Evolutionary conservation across 2,329 filamentous ascomycete genomes (phyloP), one percentile per base, ranked within the genome.

Genomic region (Tolypocladium tundrense): DNA sequence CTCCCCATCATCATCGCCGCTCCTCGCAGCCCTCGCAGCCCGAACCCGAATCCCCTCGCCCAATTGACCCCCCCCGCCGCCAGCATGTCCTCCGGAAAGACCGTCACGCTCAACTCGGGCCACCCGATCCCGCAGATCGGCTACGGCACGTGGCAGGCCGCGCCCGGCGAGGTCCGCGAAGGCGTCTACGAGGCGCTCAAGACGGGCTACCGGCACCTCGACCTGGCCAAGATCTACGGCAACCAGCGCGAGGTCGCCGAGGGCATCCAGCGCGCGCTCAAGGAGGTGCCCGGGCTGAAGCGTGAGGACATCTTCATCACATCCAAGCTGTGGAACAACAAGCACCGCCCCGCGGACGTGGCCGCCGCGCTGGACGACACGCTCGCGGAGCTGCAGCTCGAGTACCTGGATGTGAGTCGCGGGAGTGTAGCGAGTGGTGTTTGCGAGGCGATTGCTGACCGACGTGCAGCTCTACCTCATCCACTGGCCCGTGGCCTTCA

Each of bases 91-190:
- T 73, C 75, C 67, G 79, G 75, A 59, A 73, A 69, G 64, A 75
- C 82, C 71, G 80, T 84, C 64, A 82, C 80, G 61, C 79, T 85
- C 66, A 85, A 80, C 75, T 79, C 81, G 57, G 86, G 87, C 63
- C 80, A 82, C 67, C 83, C 84, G 73, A 88, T 88, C 58, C 82
- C 85, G 3, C 77, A 77, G 54, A 72, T 86, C 60, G 80, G 81
- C 61, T 78, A 70, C 60, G 85, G 85, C 66, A 88, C 85, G 65
- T 88, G 85, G 85, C 86, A 88, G 69, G 83, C 85, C 39, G 75
- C 79, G 64, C 84, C 84, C 55, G 82, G 82, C 62, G 81, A 88
- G 72, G 85, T 87, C 60, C 79, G 81, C 59, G 75, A 80, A 42
- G 85, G 85, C 45, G 84, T 89, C 66, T 84, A 83, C 69, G 78